Evolutionary conservation across 495 filamentous ascomycete genomes (phyloP).

Genomic region (Letharia lupina): DNA sequence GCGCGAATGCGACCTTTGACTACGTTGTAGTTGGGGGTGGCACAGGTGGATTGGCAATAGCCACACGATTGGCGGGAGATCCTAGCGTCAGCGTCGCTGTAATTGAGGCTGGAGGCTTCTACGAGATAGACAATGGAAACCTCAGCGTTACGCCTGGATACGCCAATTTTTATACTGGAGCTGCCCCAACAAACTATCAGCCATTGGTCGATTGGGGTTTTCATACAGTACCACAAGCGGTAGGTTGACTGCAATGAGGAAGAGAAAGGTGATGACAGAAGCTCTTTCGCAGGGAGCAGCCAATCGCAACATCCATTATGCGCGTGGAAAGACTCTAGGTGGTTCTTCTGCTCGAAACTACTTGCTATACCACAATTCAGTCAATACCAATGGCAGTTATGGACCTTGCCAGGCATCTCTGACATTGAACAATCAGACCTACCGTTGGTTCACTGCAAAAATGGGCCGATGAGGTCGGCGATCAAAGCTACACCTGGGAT

Average conservation of each 20-base stretch:
- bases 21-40: conserved; percentile 51
- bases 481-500: conserved; percentile 36
- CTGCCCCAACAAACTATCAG: conserved; percentile 21
- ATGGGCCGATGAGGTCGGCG: conserved; percentile 42
- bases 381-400: neutral
- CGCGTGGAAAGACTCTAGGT: conserved; percentile 37
- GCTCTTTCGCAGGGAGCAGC: conserved; percentile 1
- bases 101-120: conserved; percentile 51
- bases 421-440: conserved; percentile 25
- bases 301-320: conserved; percentile 32
- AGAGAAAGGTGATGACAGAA: neutral
- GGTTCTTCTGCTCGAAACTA: conserved; percentile 43
- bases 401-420: neutral
- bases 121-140: conserved; percentile 42
- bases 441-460: conserved; percentile 33
- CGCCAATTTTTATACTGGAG: conserved; percentile 22
- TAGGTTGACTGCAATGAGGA: conserved; percentile 8
- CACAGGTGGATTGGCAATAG: conserved; percentile 43
- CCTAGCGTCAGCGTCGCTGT: conserved; percentile 36
- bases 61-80: conserved; percentile 38
- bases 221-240: conserved; percentile 33
- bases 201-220: conserved; percentile 46
- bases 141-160: conserved; percentile 34
- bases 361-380: conserved; percentile 38
- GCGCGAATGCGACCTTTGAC: conserved; percentile 35